Percentiles rank a stretch among this genome's conserved stretches.
Conservation (phyloP, 1,139 yeast species). For the Petasospora fabianii region DNA sequence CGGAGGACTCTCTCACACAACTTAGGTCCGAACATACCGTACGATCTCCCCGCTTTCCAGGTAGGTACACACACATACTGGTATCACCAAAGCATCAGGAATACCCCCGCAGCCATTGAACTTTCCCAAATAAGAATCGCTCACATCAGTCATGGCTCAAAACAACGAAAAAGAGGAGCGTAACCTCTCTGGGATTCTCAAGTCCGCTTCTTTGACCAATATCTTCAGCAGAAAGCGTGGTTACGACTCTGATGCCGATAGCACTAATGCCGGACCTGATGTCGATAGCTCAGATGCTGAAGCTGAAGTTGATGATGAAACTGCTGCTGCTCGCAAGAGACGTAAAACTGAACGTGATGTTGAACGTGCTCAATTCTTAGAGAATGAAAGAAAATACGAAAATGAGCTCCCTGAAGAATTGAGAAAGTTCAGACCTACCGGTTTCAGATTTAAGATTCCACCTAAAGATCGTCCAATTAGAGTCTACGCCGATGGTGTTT, state of each 20-base stretch:
- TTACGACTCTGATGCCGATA: slow-evolving; percentile 22
- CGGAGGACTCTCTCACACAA: too few species aligned
- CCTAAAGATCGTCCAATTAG: slow-evolving; percentile 84
- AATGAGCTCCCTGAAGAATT: slow-evolving; percentile 58
- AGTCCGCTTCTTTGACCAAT: slow-evolving; percentile 24
- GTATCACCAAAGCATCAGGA: background rate
- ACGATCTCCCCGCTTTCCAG: too few species aligned
- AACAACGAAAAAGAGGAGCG: slow-evolving; percentile 9
- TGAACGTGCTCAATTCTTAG: slow-evolving; percentile 34
- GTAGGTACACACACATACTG: background rate
- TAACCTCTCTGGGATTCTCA: slow-evolving; percentile 17
- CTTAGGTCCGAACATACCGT: too few species aligned
- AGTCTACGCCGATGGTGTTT: slow-evolving; percentile 95
- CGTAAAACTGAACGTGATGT: slow-evolving; percentile 24
- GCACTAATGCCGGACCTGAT: slow-evolving; percentile 22
- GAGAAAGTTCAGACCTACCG: slow-evolving; percentile 67
- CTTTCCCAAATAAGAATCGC: background rate
- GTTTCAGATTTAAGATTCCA: slow-evolving; percentile 72
- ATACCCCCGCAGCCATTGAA: background rate
- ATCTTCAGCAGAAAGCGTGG: slow-evolving; percentile 24
- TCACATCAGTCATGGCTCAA: background rate
- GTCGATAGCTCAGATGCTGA: slow-evolving; percentile 20
- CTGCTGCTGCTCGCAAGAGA: slow-evolving; percentile 6
- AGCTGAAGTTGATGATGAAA: slow-evolving; percentile 15
- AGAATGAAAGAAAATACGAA: slow-evolving; percentile 52